phyloP scores from a whole-genome alignment of 768 basidiomycete species.

The Mycena floridula region DNA sequence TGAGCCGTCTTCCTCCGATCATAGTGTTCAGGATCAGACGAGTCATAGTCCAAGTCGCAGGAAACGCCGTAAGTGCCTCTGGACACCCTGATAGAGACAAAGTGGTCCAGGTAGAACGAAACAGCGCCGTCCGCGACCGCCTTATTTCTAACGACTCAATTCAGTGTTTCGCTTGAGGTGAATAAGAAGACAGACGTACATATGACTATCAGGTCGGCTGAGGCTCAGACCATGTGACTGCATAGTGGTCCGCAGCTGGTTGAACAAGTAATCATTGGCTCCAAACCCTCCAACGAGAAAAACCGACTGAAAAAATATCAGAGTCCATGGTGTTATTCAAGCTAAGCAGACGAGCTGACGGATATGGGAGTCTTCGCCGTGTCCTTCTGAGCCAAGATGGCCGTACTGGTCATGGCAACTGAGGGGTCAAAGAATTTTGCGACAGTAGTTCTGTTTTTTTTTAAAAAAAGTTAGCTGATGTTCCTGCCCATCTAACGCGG shows the following conservation, averaged over 20 bases:
- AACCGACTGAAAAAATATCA: conserved; percentile 20
- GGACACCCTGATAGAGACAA: conserved; percentile 29
- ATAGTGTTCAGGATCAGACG: conserved; percentile 25
- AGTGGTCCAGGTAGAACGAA: conserved; percentile 30
- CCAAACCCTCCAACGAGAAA: conserved; percentile 51
- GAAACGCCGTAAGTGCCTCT: conserved; percentile 30
- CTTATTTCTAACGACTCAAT: conserved; percentile 24
- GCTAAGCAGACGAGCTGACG: conserved; percentile 13
- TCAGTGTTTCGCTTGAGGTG: background rate
- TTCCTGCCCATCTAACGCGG: no score
- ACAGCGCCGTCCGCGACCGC: conserved; percentile 37
- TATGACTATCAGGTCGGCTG: conserved; percentile 36
- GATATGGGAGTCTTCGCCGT: conserved; percentile 24
- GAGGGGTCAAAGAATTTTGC: conserved; percentile 39
- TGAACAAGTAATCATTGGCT: conserved; percentile 43
- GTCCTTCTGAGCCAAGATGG: conserved; percentile 25
- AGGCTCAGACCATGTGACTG: conserved; percentile 26
- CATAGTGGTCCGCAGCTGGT: conserved; percentile 30
- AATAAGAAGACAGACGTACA: conserved; percentile 26
- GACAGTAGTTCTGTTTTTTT: no score
- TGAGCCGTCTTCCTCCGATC: conserved; percentile 16
- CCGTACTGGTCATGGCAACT: conserved; percentile 26
- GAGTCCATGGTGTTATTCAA: no score
- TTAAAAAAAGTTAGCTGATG: no score
- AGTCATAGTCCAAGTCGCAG: conserved; percentile 18